Percentiles rank a stretch among this genome's conserved stretches.
Evolutionary conservation across 2,329 filamentous ascomycete genomes (phyloP).

Genomic region (Colletotrichum agaves): DNA sequence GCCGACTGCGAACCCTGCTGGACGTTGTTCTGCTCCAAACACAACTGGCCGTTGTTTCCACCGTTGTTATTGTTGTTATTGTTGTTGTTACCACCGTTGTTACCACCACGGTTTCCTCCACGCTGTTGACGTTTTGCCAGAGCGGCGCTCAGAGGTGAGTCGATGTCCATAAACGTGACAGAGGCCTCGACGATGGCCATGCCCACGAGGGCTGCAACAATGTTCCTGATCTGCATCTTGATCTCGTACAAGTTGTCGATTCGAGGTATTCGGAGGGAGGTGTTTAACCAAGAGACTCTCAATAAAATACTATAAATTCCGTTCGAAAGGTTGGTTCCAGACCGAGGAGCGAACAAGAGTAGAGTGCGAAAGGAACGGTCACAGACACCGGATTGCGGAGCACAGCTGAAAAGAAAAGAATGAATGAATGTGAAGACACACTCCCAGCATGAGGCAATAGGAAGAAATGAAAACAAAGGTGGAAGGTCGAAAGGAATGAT

Average conservation of each 20-base stretch:
- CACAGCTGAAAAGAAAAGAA: conserved; percentile 49
- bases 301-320: conserved; percentile 37
- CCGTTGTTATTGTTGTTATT: conserved; percentile 39
- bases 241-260: conserved; percentile 16
- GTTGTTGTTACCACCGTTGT: conserved; percentile 39
- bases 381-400: conserved; percentile 51
- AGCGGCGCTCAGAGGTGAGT: conserved; percentile 49
- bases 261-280: conserved; percentile 25
- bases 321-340: conserved; percentile 58
- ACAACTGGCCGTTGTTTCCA: conserved; percentile 38
- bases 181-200: conserved; percentile 59
- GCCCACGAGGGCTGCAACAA: conserved; percentile 59
- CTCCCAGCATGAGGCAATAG: conserved; percentile 57
- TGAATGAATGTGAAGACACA: conserved; percentile 63
- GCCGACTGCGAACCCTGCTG: conserved; percentile 62
- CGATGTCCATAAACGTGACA: conserved; percentile 47
- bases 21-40: conserved; percentile 47
- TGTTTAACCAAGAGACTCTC: conserved; percentile 37
- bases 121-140: conserved; percentile 55
- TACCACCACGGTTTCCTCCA: conserved; percentile 36
- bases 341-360: conserved; percentile 52
- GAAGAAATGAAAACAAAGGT: conserved; percentile 41
- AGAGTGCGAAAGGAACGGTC: conserved; percentile 57
- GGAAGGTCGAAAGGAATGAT: conserved; percentile 44
- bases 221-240: conserved; percentile 65